phyloP scores from a whole-genome alignment of 2,329 filamentous ascomycete species.

The Penicillium brasilianum region DNA sequence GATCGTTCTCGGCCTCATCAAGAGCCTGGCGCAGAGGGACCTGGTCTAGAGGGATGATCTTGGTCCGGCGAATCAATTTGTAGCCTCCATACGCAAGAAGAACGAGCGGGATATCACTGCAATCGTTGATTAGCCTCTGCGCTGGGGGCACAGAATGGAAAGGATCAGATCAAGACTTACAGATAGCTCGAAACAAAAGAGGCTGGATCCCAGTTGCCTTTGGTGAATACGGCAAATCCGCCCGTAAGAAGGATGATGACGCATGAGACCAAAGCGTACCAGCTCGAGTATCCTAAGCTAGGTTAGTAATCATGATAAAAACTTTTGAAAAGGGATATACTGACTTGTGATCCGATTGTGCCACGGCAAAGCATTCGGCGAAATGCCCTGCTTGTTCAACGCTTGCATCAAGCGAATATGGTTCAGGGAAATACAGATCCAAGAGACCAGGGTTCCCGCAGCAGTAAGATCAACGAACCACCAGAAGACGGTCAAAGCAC shows the following conservation, averaged over 20 bases:
- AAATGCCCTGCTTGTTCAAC: constrained; percentile 61
- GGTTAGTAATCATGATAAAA: constrained; percentile 16
- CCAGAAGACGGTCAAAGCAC: constrained; percentile 67
- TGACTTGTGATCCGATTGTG: constrained; percentile 66
- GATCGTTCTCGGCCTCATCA: constrained; percentile 48
- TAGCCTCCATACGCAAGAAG: constrained; percentile 63
- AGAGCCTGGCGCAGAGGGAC: constrained; percentile 61
- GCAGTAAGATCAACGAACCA: constrained; percentile 68
- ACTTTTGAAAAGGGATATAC: constrained; percentile 24
- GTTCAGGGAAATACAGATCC: constrained; percentile 65
- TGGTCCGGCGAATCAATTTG: constrained; percentile 70
- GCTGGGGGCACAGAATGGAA: neutral
- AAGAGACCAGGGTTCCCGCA: constrained; percentile 67
- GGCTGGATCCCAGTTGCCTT: constrained; percentile 62
- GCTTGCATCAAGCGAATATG: constrained; percentile 63
- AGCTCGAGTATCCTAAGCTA: constrained; percentile 64
- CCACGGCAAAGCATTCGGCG: constrained; percentile 61
- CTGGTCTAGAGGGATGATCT: constrained; percentile 55
- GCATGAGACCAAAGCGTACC: constrained; percentile 62
- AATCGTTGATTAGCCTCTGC: neutral
- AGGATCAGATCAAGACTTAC: constrained; percentile 51
- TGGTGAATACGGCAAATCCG: constrained; percentile 68
- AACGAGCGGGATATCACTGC: constrained; percentile 66
- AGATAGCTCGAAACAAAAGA: constrained; percentile 67
- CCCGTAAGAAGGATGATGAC: constrained; percentile 71